phyloP scores from a whole-genome alignment of 805 yeast species.

The Candida methanosorbosa region DNA sequence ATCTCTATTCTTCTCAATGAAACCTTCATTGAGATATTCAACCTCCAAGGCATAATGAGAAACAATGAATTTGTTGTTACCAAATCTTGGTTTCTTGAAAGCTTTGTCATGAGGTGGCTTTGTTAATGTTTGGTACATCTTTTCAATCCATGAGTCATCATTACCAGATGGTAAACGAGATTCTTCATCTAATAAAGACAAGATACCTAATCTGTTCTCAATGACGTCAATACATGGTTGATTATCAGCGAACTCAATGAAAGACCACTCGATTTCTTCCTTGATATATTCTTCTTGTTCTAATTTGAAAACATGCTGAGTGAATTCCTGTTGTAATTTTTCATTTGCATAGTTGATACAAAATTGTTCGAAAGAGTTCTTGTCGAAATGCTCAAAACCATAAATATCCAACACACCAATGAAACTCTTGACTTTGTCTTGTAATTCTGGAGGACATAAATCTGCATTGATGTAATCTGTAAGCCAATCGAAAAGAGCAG shows the following conservation, averaged over 20 bases:
- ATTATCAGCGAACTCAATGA: conserved; percentile 91
- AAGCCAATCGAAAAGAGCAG: conserved; percentile 92
- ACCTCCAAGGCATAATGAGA: conserved; percentile 95
- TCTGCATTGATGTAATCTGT: conserved; percentile 77
- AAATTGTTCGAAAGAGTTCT: conserved; percentile 93
- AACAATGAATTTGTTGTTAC: conserved; percentile 83
- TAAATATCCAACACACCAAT: conserved; percentile 97
- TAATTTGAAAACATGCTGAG: conserved; percentile 92
- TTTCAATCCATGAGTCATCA: conserved; percentile 87
- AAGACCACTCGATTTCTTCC: conserved; percentile 94
- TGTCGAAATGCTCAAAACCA: conserved; percentile 94
- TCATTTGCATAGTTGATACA: conserved; percentile 97
- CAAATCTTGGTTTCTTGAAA: conserved; percentile 90
- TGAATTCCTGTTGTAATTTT: conserved; percentile 93
- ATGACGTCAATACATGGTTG: conserved; percentile 94
- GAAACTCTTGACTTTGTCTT: conserved; percentile 52
- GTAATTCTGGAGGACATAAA: conserved; percentile 67
- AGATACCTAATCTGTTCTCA: conserved; percentile 81
- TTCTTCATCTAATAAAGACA: conserved; percentile 88
- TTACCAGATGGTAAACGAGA: conserved; percentile 89
- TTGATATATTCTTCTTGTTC: conserved; percentile 93
- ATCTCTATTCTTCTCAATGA: conserved; percentile 94
- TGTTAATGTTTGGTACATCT: conserved; percentile 78
- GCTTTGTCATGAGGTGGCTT: conserved; percentile 68
- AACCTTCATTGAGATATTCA: conserved; percentile 84